Evolutionary conservation across 2,329 filamentous ascomycete genomes (phyloP), one percentile per base, ranked within the genome.

Genomic region (Cyphellophora attinorum): DNA sequence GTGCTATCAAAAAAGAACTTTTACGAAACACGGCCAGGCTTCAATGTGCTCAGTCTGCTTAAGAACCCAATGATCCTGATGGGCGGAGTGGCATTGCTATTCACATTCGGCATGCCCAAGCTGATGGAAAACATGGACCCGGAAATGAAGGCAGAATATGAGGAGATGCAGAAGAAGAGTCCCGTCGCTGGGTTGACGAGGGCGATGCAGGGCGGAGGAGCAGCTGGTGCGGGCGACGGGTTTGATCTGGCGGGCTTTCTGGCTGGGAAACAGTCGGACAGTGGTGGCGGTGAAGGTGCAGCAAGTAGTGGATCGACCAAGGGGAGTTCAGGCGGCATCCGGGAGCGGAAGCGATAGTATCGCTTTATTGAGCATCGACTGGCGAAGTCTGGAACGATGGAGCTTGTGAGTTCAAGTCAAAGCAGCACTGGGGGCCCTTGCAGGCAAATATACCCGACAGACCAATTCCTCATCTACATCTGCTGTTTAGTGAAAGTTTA

Each of bases 21-120:
- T 60, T 94, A 85, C 48, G 66, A 82, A 50, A 76, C 85, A 56
- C 70, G 86, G 51, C 68, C 72, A 40, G 76, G 74, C 47, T 94
- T 84, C 89, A 60, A 69, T 12, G 70, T 88, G n/a, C 53, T 95
- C 38, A 75, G 74, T 39, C 78, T 95, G 37, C 68, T 95, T 51
- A 91, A 91, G 67, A 94, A 85, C 55, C 91, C 91, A 3, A 96
- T 96, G 86, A 95, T 96, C 45, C 71, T 98, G 41, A 81, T 98
- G 67, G 86, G 81, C 4, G 61, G 93, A 19, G 77, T 91, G 25
- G 85, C 80, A 42, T 76, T 95, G 66, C 79, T 65, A 4, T 67
- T 95, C 46, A 86, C 94, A 44, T 72, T 96, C 51, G 88, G 88
- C 47, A 85, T 96, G 82, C 91, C 91, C 11, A 91, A 95, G 60